Evolutionary conservation across 331 rosid genomes (phyloP).

Genomic region (Cydonia oblonga): DNA sequence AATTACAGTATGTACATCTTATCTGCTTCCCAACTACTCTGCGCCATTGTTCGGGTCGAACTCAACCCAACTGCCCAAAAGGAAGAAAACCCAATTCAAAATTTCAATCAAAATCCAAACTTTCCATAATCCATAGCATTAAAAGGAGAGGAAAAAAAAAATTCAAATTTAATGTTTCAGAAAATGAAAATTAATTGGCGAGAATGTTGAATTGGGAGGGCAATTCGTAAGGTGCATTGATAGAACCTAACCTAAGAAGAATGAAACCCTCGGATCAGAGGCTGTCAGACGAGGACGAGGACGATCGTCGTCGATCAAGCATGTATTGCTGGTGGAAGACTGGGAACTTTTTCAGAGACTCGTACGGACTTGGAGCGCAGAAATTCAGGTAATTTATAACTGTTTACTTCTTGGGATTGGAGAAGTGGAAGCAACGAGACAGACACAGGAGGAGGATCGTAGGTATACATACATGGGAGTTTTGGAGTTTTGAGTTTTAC

Average conservation of each 20-base stretch:
- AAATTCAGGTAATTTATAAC: background rate
- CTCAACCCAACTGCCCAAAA: conserved; percentile 23
- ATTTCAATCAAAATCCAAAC: conserved; percentile 4
- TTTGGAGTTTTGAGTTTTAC: background rate
- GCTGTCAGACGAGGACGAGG: conserved; percentile 21
- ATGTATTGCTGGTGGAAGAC: background rate
- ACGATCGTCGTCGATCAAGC: conserved; percentile 24
- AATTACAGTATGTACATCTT: conserved; percentile 45
- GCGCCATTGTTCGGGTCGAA: conserved; percentile 47
- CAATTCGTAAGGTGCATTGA: conserved; percentile 15
- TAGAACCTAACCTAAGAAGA: conserved; percentile 31
- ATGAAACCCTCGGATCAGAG: conserved; percentile 39
- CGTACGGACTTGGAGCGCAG: no score
- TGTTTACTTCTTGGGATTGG: background rate
- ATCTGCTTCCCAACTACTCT: conserved; percentile 99
- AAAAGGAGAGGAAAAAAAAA: background rate
- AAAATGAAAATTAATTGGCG: background rate
- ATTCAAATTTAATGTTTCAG: background rate
- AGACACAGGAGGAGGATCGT: background rate
- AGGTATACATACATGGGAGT: background rate
- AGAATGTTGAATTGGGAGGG: conserved; percentile 1
- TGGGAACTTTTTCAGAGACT: background rate
- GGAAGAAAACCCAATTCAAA: conserved; percentile 4
- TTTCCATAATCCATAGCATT: background rate
- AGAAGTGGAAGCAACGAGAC: background rate